Base-by-base conservation (phyloP, 2,329 filamentous ascomycete species). In the Waltergamsia citrina region DNA sequence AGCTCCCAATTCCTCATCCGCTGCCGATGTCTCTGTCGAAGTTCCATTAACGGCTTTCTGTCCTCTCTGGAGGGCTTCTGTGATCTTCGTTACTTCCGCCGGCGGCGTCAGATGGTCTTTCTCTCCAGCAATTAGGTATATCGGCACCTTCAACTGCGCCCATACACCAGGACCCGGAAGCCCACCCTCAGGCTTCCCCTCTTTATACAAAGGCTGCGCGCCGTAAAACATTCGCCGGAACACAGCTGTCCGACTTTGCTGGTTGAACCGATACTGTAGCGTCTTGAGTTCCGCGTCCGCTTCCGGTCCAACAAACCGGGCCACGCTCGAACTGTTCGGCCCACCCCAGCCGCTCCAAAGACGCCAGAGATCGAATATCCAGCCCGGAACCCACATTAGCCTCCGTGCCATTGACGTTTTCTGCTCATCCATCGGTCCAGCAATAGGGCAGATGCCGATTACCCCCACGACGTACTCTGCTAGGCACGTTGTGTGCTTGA, bases 171-270 rank as follows among this genome's bases (percentile, higher is more conserved):
- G 56, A 0, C 81, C 79, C 3, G 86, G 80, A 7, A 93, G 54
- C 1, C 85, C 85, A 4, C 78, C 76, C 7, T 53, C 50, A 1
- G 74, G 56, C 18, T 65, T 53, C 2, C 69, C 73, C 7, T 65
- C 50, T 4, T 65, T 53, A 38, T 79, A 81, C 0, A 54, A 58
- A 0, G 85, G 81, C 17, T 92, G 63, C 33, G 69, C 67, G 0
- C 87, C 85, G 54, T 69, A 77, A 1, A 80, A 78, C 77, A 94
- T 87, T 25, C 86, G 76, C 43, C 83, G 75, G 71, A 85, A 94
- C 0, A 92, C 84, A 0, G 81, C 69, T 0, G 87, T 92, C 43
- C 71, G 76, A 41, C 85, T 94, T 52, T 94, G 86, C 38, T 72
- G 69, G 52, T 96, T 96, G 59, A 80, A 90, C 4, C 71, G 71